These are phyloP conservation scores for Persicaria tinctoria DNA, from an alignment of 148 eudicot genomes.

Conservation along the genomic window DNA sequence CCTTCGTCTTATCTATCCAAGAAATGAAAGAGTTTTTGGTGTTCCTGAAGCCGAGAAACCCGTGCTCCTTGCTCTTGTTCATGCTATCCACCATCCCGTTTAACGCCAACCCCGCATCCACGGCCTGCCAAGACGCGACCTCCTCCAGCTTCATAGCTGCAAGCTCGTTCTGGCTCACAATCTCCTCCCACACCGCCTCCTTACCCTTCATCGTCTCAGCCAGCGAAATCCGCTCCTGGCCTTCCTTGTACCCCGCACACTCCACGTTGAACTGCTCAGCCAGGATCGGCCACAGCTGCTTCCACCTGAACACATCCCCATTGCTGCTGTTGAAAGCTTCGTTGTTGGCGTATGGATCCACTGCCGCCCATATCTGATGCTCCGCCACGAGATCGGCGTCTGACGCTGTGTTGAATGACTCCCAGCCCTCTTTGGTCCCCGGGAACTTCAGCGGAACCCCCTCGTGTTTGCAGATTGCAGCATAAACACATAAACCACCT, in stretches of 20 bases:
- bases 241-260: conserved; percentile 24
- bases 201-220: conserved; percentile 32
- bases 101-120: conserved; percentile 13
- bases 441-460: conserved; percentile 30
- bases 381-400: conserved; percentile 42
- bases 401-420: conserved; percentile 28
- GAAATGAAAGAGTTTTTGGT: conserved; percentile 35
- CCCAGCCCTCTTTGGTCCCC: conserved; percentile 30
- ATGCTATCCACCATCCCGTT: conserved; percentile 25
- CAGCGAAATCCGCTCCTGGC: conserved; percentile 16
- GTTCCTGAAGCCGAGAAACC: conserved; percentile 41
- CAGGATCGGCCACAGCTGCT: conserved; percentile 34
- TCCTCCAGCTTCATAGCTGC: conserved; percentile 28
- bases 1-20: conserved; percentile 43
- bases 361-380: conserved; percentile 47
- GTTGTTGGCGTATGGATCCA: conserved; percentile 38
- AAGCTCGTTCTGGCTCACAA: conserved; percentile 29
- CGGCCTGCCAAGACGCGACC: conserved; percentile 34
- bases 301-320: conserved; percentile 46
- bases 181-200: conserved; percentile 35
- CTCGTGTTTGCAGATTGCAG: conserved; percentile 43
- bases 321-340: conserved; percentile 43
- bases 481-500: conserved; percentile 27
- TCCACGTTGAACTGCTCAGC: conserved; percentile 40
- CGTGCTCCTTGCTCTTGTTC: conserved; percentile 51